These are phyloP conservation scores for Akanthomyces dipterigenus DNA, from an alignment of 2,329 filamentous ascomycete genomes.

Conservation along the genomic window DNA sequence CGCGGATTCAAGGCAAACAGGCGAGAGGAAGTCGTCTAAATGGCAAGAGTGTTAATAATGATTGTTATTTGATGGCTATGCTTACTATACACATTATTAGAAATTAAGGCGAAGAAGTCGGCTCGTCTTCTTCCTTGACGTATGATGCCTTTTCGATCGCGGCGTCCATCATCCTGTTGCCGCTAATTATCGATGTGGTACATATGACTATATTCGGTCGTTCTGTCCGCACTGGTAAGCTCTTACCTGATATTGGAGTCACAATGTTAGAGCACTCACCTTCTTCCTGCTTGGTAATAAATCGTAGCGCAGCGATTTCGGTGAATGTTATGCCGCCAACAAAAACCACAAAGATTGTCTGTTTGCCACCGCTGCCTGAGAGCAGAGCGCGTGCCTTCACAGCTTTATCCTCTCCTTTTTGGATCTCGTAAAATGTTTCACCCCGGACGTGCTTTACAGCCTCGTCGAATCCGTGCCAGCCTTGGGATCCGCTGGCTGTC, in stretches of 20 bases:
- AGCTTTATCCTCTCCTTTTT: conserved; percentile 89
- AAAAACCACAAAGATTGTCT: conserved; percentile 94
- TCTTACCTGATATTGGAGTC: neutral
- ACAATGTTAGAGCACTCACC: conserved; percentile 33
- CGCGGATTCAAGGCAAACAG: neutral
- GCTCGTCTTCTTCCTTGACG: conserved; percentile 32
- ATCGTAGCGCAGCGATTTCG: conserved; percentile 88
- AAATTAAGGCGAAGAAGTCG: conserved; percentile 4
- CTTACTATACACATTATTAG: conserved; percentile 4
- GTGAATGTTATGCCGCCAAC: conserved; percentile 95
- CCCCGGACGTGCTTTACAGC: conserved; percentile 81
- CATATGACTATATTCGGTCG: conserved; percentile 83
- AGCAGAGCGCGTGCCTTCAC: conserved; percentile 79
- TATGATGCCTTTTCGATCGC: conserved; percentile 69
- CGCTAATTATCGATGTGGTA: conserved; percentile 85
- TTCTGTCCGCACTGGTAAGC: conserved; percentile 33
- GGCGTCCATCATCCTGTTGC: conserved; percentile 80
- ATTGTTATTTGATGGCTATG: neutral
- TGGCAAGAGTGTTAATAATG: neutral
- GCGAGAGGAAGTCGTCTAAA: neutral
- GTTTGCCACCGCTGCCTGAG: conserved; percentile 69
- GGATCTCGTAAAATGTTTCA: conserved; percentile 82
- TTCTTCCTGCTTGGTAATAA: conserved; percentile 79
- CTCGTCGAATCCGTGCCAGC: conserved; percentile 93
- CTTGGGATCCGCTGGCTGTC: conserved; percentile 58